phyloP scores from a whole-genome alignment of 106 monocot species.

The Dendrobium huoshanense region DNA sequence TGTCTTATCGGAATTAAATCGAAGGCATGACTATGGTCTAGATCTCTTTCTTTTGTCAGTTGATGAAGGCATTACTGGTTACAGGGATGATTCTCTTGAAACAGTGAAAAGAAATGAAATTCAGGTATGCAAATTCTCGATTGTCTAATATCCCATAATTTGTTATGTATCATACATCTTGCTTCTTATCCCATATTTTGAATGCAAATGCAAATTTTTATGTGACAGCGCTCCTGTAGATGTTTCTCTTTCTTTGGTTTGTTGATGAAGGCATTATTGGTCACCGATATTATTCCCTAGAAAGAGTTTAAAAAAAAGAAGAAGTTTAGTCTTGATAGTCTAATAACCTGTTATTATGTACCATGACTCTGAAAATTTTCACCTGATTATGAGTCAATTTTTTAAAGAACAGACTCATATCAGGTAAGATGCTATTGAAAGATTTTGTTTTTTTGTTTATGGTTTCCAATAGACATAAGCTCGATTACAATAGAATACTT shows the following conservation, averaged over 20 bases:
- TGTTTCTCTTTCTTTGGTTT: neutral
- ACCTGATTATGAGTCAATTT: neutral
- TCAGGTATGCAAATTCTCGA: slow-evolving; percentile 41
- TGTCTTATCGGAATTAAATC: slow-evolving; percentile 88
- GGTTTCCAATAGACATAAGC: too few species aligned
- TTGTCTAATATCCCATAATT: neutral
- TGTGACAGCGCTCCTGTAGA: neutral
- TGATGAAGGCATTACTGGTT: slow-evolving; percentile 98
- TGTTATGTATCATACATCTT: neutral
- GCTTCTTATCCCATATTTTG: neutral
- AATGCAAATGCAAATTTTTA: neutral
- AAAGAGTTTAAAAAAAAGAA: neutral
- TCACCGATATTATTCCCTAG: neutral
- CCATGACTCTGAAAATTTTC: neutral
- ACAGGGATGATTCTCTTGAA: slow-evolving; percentile 96
- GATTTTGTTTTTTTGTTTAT: too few species aligned
- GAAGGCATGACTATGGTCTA: slow-evolving; percentile 64
- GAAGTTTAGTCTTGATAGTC: neutral
- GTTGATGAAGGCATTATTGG: neutral
- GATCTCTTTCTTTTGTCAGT: slow-evolving; percentile 93
- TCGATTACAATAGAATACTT: too few species aligned
- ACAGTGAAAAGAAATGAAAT: slow-evolving; percentile 99
- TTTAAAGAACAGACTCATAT: neutral
- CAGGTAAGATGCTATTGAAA: too few species aligned
- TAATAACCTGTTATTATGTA: neutral